These are phyloP conservation scores for Tolypocladium ovalisporum DNA, from an alignment of 2,329 filamentous ascomycete genomes.

Conservation along the genomic window DNA sequence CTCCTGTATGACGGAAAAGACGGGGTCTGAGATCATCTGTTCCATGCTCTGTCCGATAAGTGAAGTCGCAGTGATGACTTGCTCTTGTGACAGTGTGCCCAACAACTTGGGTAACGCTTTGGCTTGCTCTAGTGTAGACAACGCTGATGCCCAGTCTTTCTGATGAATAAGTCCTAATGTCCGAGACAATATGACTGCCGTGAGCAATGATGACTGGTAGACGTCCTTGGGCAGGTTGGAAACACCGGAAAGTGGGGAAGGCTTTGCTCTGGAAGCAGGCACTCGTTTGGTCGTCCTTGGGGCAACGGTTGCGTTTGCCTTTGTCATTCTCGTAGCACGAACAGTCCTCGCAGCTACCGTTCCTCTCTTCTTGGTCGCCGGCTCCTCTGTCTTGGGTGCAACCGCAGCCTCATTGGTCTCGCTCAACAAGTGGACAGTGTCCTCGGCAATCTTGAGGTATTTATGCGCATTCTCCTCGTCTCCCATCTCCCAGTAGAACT, in stretches of 20 bases:
- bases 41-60: conserved; percentile 59
- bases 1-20: conserved; percentile 83
- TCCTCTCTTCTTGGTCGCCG: conserved; percentile 1
- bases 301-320: conserved; percentile 3
- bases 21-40: conserved; percentile 66
- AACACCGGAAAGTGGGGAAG: conserved; percentile 7
- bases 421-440: conserved; percentile 27
- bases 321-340: conserved; percentile 12
- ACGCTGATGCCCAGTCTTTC: conserved; percentile 47
- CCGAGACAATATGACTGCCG: conserved; percentile 22
- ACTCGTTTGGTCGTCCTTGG: conserved; percentile 6
- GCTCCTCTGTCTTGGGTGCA: neutral
- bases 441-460: conserved; percentile 38
- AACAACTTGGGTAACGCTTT: conserved; percentile 30
- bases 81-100: conserved; percentile 32
- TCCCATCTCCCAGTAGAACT: conserved; percentile 40
- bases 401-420: conserved; percentile 9
- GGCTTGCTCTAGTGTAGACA: conserved; percentile 41
- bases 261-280: conserved; percentile 9
- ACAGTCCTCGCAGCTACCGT: conserved; percentile 14
- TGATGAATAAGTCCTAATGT: conserved; percentile 35
- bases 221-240: conserved; percentile 17
- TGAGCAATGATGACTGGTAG: conserved; percentile 25
- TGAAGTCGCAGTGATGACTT: conserved; percentile 55
- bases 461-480: conserved; percentile 30